Base-by-base conservation (phyloP, 2,329 filamentous ascomycete species). In the Cordyceps cateniannulata region DNA sequence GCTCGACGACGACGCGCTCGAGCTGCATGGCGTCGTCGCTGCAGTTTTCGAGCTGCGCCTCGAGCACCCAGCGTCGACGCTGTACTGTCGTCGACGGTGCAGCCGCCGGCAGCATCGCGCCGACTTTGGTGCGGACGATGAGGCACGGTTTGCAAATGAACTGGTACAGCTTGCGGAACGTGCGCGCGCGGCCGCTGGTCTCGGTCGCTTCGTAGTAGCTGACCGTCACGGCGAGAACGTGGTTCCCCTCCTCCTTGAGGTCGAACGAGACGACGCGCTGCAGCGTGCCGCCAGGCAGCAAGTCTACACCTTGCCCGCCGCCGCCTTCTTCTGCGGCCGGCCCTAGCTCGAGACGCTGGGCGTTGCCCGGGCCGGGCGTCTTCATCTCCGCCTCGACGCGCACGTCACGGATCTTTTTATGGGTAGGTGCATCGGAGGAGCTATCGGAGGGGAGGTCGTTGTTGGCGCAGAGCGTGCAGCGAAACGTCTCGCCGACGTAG, bases 11-110 rank as follows among this genome's bases (percentile, higher is more conserved):
- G 32, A 86, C 83, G 63, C 77, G 78, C 74, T 96, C 90, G 56
- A 99, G 81, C 69, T 90, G 85, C 65, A 98, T 88, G 5, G 86
- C 79, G 49, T 87, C 87, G 71, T 97, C 93, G 51, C 91, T 91
- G 70, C 93, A 90, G 73, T 98, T 99, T 78, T 99, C 95, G 62
- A 99, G 75, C 76, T 99, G 95, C 27, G 93, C 95, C 74, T 99
- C 95, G 54, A 99, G 80, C 16, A 91, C 86, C 83, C 91, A 96
- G 62, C 76, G 71, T 63, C 77, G 65, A 12, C 10, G 44, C 44
- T 27, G 54, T n/a, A n/a, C n/a, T n/a, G n/a, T n/a, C n/a, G n/a
- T n/a, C n/a, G 20, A 3, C 29, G 10, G 3, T 9, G 22, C 47
- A 20, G 62, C 29, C 25, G 48, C 5, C 9, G 62, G 70, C 60